Evolutionary conservation across 805 yeast genomes (phyloP), one percentile per base, ranked within the genome.

Genomic region (Starmerella floricola): DNA sequence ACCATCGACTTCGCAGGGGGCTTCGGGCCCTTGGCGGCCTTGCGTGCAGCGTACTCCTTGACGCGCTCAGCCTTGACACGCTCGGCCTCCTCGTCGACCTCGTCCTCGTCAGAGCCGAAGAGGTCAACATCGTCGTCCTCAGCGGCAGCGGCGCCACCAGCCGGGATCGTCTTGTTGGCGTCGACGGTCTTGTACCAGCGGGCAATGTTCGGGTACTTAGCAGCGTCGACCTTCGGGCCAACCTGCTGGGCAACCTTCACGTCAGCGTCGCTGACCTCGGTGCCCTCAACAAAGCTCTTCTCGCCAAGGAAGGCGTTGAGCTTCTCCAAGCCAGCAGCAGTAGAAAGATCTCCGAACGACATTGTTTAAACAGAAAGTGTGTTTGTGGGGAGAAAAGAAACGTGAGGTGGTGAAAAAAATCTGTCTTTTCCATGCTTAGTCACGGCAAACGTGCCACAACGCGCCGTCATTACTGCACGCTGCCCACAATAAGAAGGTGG

Each of bases 171-270:
- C 49, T 64, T 67, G 46, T 44, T 45, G 50, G 95, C 78, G 66
- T 94, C 91, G 64, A 88, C 81, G 82, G 88, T 96, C 80, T 84
- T 84, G 77, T 81, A 85, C 96, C 96, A 91, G 77, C 97, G 87
- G 64, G 95, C 71, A 64, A 86, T 86, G 68, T 82, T 79, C 68
- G 96, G 95, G 83, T 69, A 88, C 68, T 74, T 86, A 86, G 81
- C 54, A 38, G 62, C 61, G 40, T 61, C 64, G 39, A 67, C 65
- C 43, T 55, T 58, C 78, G 59, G 40, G 44, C 60, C 67, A 29
- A 66, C 88, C 69, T 95, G 86, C 75, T 84, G 77, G 88, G 78
- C 88, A 61, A 76, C 85, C 59, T 87, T 66, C 53, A 82, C 97
- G 65, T 88, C 97, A 64, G 95, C 95, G 72, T 85, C 95, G 60